Evolutionary conservation across 2,329 filamentous ascomycete genomes (phyloP), one percentile per base, ranked within the genome.

Genomic region (Lachnellula hyalina): DNA sequence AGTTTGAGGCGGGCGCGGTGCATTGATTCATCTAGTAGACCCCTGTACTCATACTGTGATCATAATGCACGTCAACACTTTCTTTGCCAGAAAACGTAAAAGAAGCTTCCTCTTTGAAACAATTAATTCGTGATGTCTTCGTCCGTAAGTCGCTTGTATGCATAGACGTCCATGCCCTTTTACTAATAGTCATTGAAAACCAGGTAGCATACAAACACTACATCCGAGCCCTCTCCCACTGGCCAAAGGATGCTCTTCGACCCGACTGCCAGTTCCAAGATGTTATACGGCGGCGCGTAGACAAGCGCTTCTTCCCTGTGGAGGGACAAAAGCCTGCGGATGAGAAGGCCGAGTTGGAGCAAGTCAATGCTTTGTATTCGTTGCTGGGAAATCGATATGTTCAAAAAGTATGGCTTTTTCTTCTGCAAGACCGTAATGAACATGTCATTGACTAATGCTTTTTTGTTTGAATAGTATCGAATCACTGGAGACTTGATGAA

Each of bases 221-320:
- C 70, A 72, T 77, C 45, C 74, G 75, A 52, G 75, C 76, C 28
- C 72, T 83, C 52, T 73, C 77, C 54, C 75, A 76, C 59, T 88
- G 84, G 84, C 85, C 85, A 46, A 79, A 80, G 63, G 84, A 87
- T 65, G 73, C 74, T 55, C 75, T 87, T 45, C 82, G 85, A 0
- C 84, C 84, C 7, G 77, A 84, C 55, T 75, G 79, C 67, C 82
- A 86, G 68, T 77, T 87, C 61, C 81, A 81, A 64, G 76, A 82
- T 60, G 75, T 81, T 35, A 71, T 87, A 48, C 68, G 69, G 21
- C 72, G 73, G 53, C 74, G 77, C 28, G 68, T 81, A 49, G 72
- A 76, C 53, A 57, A 47, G 41, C 57, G 58, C 35, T 70, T 68
- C 54, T 57, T 63, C 2, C 19, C 19, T 9, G 14, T 23, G 15